Conservation (phyloP, 75 land plant genomes). For the Azolla pinnata region DNA sequence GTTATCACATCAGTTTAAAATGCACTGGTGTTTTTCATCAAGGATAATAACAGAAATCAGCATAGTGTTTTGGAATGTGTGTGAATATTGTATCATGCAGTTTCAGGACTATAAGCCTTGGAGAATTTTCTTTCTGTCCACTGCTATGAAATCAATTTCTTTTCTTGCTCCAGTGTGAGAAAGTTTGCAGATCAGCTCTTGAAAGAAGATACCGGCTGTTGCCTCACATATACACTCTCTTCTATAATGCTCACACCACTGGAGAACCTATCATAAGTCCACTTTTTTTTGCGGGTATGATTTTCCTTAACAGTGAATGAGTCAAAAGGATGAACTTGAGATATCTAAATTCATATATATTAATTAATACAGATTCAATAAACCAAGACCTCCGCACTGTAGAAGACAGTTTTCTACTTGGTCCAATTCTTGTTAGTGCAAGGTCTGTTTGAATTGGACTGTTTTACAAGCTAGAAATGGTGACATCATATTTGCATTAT, state of each 20-base stretch:
- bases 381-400: constrained; percentile 55
- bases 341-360: not conserved
- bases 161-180: constrained; percentile 59
- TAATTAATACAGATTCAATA: constrained; percentile 50
- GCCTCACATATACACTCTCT: constrained; percentile 83
- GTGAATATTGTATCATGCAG: too few species aligned
- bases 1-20: too few species aligned
- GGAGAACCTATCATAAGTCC: constrained; percentile 74
- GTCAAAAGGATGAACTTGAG: not conserved
- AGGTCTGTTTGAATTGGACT: constrained; percentile 32
- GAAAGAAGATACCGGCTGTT: constrained; percentile 72
- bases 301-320: not conserved
- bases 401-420: constrained; percentile 75
- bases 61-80: too few species aligned
- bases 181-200: constrained; percentile 78
- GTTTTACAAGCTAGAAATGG: not conserved
- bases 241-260: constrained; percentile 65
- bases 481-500: not conserved
- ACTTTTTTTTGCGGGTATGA: constrained; percentile 75
- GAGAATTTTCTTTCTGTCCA: too few species aligned
- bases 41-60: too few species aligned
- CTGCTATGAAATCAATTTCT: too few species aligned
- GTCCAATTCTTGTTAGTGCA: constrained; percentile 62
- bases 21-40: too few species aligned
- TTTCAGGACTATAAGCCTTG: too few species aligned